Percentiles rank a stretch among this genome's conserved stretches.
phyloP scores from a whole-genome alignment of 768 basidiomycete genomes.

The Paxillus involutus region DNA sequence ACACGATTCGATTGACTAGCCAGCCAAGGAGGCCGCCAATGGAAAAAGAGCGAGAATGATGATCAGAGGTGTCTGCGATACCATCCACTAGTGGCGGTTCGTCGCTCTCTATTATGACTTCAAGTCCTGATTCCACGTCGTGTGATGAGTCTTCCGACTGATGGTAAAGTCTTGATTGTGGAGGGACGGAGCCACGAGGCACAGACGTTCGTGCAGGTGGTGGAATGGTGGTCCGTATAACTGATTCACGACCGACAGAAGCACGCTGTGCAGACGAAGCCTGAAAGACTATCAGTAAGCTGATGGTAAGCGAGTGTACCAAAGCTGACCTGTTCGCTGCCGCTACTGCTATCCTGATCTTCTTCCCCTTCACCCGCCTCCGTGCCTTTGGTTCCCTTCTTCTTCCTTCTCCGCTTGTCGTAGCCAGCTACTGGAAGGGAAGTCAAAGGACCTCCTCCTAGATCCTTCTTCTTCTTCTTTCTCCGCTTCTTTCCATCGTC shows the following conservation, averaged over 20 bases:
- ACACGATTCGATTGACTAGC: slow-evolving; percentile 36
- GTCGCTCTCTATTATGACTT: slow-evolving; percentile 66
- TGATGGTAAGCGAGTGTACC: slow-evolving; percentile 20
- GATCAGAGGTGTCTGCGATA: slow-evolving; percentile 21
- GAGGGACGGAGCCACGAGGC: slow-evolving; percentile 42
- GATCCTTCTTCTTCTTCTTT: slow-evolving; percentile 47
- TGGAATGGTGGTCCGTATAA: slow-evolving; percentile 36
- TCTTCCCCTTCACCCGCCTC: slow-evolving; percentile 45
- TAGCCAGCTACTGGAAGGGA: slow-evolving; percentile 67
- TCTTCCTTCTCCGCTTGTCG: slow-evolving; percentile 61
- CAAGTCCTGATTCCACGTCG: slow-evolving; percentile 52
- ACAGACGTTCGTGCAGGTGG: slow-evolving; percentile 37
- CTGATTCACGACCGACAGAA: slow-evolving; percentile 36
- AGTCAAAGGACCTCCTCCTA: slow-evolving; percentile 55
- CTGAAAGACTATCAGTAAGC: slow-evolving; percentile 13
- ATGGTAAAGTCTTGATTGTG: slow-evolving; percentile 26
- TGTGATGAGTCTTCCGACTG: slow-evolving; percentile 22
- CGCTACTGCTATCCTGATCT: slow-evolving; percentile 41
- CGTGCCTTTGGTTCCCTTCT: slow-evolving; percentile 44
- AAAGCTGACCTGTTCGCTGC: slow-evolving; percentile 41
- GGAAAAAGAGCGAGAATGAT: slow-evolving; percentile 34
- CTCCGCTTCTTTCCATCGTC: slow-evolving; percentile 53
- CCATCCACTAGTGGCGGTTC: slow-evolving; percentile 41
- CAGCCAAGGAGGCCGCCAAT: slow-evolving; percentile 47
- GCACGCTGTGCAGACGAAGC: slow-evolving; percentile 27